Base-by-base conservation (phyloP, 495 filamentous ascomycete species). In the Neohortaea acidophila region DNA sequence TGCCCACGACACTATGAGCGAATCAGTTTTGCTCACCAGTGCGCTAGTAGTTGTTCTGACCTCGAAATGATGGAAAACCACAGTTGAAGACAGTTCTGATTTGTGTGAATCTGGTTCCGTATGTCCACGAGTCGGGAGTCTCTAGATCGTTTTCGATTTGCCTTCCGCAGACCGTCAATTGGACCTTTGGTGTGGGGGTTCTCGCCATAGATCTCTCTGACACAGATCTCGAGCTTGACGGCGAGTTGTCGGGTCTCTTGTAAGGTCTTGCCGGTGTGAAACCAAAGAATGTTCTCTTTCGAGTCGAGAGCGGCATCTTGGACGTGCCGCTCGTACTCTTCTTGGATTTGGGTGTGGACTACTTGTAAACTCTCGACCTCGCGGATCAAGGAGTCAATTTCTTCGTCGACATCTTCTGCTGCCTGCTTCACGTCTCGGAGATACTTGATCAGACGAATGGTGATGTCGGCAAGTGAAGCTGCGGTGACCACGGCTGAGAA, bases 381-480 rank as follows among this genome's bases (percentile, higher is more conserved):
- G 7, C 25, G 13, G 11, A 43, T 27, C 15, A 43, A 17, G 21
- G 7, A 18, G 10, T 24, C 31, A n/a, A 38, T 37, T 12, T 43
- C 41, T 19, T 37, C 41, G 17, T 38, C 33, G 14, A 38, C 27
- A 11, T 32, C 30, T 13, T 14, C 33, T 2, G 23, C 23, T 9
- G 33, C 41, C 21, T 25, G 20, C 22, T 43, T 25, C 4, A 43
- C 41, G n/a, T 43, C 33, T 18, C 25, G 36, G 4, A 43, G 33
- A 21, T 43, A 43, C 4, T 21, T 20, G 5, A 38, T 20, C 33
- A 43, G 22, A 33, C 8, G 14, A 15, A 32, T 17, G 10, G 29
- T 6, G 14, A 8, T 24, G 13, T 37, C 41, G 29, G 24, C 60
- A 30, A 69, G 66, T n/a, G n/a, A n/a, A n/a, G n/a, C n/a, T n/a